phyloP scores from a whole-genome alignment of 148 eudicot species.

The Limonium bicolor region DNA sequence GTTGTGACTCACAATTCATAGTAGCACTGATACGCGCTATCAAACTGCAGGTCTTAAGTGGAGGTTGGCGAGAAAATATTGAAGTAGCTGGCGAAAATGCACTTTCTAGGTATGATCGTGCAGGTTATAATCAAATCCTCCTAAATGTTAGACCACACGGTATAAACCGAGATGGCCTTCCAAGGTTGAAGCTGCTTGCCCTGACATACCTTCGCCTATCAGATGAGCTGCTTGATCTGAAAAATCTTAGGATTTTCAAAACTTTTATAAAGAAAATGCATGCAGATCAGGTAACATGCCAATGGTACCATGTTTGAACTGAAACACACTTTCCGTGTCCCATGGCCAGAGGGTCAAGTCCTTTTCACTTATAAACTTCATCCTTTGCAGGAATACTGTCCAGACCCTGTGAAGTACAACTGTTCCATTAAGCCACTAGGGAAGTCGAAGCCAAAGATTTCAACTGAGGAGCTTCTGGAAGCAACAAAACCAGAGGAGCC shows the following conservation, averaged over 20 bases:
- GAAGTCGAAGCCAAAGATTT: constrained; percentile 38
- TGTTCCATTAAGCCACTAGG: constrained; percentile 20
- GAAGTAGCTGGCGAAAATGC: constrained; percentile 88
- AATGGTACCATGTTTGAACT: background rate
- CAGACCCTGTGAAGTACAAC: constrained; percentile 27
- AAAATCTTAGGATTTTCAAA: constrained; percentile 45
- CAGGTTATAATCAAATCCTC: constrained; percentile 64
- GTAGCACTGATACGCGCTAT: background rate
- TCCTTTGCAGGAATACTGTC: constrained; percentile 27
- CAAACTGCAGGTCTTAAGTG: constrained; percentile 51
- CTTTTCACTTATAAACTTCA: background rate
- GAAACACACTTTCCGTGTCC: background rate
- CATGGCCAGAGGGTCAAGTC: background rate
- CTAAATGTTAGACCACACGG: constrained; percentile 76
- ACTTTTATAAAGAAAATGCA: constrained; percentile 74
- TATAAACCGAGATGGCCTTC: constrained; percentile 38
- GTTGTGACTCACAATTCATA: too few species aligned
- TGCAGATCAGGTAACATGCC: constrained; percentile 47
- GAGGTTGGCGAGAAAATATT: constrained; percentile 53
- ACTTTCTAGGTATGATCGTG: constrained; percentile 65
- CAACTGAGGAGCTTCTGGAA: constrained; percentile 32
- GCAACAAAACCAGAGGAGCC: constrained; percentile 40
- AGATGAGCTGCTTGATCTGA: constrained; percentile 33
- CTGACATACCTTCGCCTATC: constrained; percentile 66
- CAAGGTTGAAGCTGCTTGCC: constrained; percentile 46